Evolutionary conservation across 2,329 filamentous ascomycete species (phyloP), one percentile per base, ranked within the genome.

Genomic region (Ceratocystis harringtonii): DNA sequence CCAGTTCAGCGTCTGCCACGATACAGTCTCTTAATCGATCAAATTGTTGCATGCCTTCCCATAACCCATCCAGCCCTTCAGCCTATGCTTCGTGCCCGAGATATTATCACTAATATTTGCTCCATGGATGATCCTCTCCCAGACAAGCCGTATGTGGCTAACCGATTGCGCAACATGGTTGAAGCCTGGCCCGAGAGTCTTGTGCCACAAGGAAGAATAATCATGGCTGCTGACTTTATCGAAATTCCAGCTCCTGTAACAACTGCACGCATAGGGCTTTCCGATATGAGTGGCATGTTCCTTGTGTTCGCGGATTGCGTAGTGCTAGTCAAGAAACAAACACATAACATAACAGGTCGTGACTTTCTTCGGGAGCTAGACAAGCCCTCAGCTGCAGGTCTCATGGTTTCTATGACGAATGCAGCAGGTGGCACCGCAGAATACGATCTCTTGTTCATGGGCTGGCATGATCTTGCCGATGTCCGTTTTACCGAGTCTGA

Each of bases 21-120:
- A 30, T 99, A 99, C 76, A 96, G 90, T 71, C 79, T 99, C 44
- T 87, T 97, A 72, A 97, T 99, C 70, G 94, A 99, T 76, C 92
- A 95, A 71, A 96, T 99, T 72, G 84, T 94, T 61, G 85, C 87
- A 69, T 91, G 88, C 68, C 81, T 97, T 19, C 92, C 92, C 3
- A 84, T 92, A 62, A 85, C 88, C 7, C 92, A 97, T 73, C 89
- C 91, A 2, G 92, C 92, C 0, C 80, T 96, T 64, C 87, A 88
- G 69, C 81, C 82, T 2, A 86, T 99, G 76, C 82, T 96, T 52
- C 92, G 90, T 72, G 92, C 94, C 0, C 83, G 92, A 69, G 94
- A 97, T 73, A 89, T 96, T 64, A 91, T 99, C 69, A 91, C 92
- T 22, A 94, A 95, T 64, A 99, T 99, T 55, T 99, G 94, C 75